Percentiles rank a stretch among this genome's conserved stretches.
Conservation (phyloP, 306 rosid species). For the Gastrolobium bilobum region DNA sequence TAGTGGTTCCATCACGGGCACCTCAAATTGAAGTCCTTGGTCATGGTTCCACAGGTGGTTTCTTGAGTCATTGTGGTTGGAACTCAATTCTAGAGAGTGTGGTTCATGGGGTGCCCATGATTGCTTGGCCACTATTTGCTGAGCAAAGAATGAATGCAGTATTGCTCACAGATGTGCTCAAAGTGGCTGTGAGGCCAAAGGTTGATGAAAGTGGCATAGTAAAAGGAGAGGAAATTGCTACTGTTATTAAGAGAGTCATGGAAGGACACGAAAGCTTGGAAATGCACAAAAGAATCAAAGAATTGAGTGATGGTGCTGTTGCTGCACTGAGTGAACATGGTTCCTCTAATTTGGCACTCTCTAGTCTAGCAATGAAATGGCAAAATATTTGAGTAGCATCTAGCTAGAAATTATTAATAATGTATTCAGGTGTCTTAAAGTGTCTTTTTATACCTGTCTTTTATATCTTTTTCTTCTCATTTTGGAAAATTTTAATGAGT, state of each 20-base stretch:
- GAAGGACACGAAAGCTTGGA: slow-evolving; percentile 47
- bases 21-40: slow-evolving; percentile 48
- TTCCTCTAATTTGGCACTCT: slow-evolving; percentile 44
- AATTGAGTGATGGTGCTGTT: slow-evolving; percentile 39
- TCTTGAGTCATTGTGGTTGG: slow-evolving; percentile 56
- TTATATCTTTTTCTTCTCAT: too few species aligned
- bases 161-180: background rate
- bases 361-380: slow-evolving; percentile 41
- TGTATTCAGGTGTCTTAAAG: too few species aligned
- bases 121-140: slow-evolving; percentile 50
- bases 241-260: slow-evolving; percentile 38
- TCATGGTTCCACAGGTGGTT: slow-evolving; percentile 43
- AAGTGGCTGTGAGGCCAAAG: slow-evolving; percentile 42
- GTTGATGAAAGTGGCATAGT: slow-evolving; percentile 42
- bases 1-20: slow-evolving; percentile 51
- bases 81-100: slow-evolving; percentile 43
- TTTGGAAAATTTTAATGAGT: too few species aligned
- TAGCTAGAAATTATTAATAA: too few species aligned
- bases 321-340: slow-evolving; percentile 40
- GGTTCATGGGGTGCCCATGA: slow-evolving; percentile 42
- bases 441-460: too few species aligned
- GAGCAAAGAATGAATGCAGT: slow-evolving; percentile 48
- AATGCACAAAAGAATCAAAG: slow-evolving; percentile 6
- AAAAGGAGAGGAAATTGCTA: slow-evolving; percentile 48
- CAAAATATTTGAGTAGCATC: slow-evolving; percentile 1